Base-by-base conservation (phyloP, 768 basidiomycete genomes). In the Tylopilus subfusipes region DNA sequence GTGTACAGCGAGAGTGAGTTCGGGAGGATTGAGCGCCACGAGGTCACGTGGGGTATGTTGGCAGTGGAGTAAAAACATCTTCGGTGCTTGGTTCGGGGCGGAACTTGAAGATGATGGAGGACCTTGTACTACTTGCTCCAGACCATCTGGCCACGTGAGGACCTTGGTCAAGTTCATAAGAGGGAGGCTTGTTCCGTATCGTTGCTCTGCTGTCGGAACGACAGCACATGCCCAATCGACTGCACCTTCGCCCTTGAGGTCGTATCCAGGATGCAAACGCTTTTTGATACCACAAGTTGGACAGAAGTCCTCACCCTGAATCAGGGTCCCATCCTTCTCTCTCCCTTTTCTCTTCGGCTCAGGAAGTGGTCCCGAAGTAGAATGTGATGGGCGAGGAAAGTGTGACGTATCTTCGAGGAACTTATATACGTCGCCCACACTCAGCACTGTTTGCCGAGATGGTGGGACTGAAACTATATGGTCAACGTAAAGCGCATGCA, bases 381-480 rank as follows among this genome's bases (percentile, higher is more conserved):
- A 42, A 48, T 58, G 51, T 36, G 55, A 57, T 5, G 64, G 61
- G 40, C 77, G 73, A 21, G 72, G 68, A 57, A 76, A 77, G 30
- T 66, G 66, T 16, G 70, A 69, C 59, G 72, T 63, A 19, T 76
- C 76, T 54, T 76, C 75, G 19, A 80, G 65, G 72, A 76, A 80
- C 34, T 62, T 69, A 55, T 73, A 78, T 9, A 81, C 72, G 38
- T 79, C 78, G 10, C 70, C 75, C 3, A 71, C 67, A 6, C 71
- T 73, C 19, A 78, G 64, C 10, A 58, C 47, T 21, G 70, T 63
- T 33, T 40, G 52, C 29, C 52, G 67, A 19, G 39, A 48, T 3
- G 60, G 56, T 30, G 68, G 53, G 21, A 63, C 43, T 2, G 65
- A 57, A 9, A 52, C 36, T 48, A 63, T 59, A 34, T 58, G 55